phyloP scores from a whole-genome alignment of 108 stramenopile species.

The Cyclostephanos tholiformis region DNA sequence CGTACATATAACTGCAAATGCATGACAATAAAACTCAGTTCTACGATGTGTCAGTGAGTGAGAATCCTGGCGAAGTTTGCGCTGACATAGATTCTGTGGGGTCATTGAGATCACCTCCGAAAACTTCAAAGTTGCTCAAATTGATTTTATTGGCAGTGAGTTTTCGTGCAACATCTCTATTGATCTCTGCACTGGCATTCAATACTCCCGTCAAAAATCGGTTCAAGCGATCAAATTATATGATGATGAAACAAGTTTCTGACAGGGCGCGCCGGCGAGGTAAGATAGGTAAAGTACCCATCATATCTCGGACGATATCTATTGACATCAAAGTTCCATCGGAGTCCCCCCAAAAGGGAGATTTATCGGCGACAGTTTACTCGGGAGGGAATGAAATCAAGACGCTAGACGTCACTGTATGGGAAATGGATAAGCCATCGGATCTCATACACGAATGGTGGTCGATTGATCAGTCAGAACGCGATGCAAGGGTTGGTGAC shows the following conservation, averaged over 20 bases:
- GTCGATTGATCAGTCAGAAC: constrained; percentile 43
- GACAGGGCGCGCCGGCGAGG: constrained; percentile 27
- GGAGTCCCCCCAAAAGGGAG: background rate
- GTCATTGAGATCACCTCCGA: background rate
- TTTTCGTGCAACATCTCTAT: background rate
- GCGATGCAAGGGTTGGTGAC: constrained; percentile 50
- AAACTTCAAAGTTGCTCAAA: background rate
- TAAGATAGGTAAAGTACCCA: constrained; percentile 37
- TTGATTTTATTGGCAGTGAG: background rate
- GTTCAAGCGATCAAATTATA: background rate
- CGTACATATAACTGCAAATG: background rate
- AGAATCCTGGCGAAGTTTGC: background rate
- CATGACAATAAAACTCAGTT: background rate
- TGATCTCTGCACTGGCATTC: constrained; percentile 7
- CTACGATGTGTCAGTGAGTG: background rate
- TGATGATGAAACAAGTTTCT: background rate
- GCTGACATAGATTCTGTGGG: background rate
- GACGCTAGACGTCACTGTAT: constrained; percentile 59
- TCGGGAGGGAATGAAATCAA: background rate
- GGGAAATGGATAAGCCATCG: constrained; percentile 80
- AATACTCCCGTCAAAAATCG: background rate
- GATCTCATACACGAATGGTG: constrained; percentile 73
- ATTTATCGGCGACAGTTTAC: background rate
- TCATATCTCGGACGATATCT: constrained; percentile 43
- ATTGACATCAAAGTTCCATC: constrained; percentile 11